A percentile compares a stretch with the other conserved stretches of the same genome.
Conservation (phyloP, 2,329 filamentous ascomycete species). For the Sphaerulina populicola region DNA sequence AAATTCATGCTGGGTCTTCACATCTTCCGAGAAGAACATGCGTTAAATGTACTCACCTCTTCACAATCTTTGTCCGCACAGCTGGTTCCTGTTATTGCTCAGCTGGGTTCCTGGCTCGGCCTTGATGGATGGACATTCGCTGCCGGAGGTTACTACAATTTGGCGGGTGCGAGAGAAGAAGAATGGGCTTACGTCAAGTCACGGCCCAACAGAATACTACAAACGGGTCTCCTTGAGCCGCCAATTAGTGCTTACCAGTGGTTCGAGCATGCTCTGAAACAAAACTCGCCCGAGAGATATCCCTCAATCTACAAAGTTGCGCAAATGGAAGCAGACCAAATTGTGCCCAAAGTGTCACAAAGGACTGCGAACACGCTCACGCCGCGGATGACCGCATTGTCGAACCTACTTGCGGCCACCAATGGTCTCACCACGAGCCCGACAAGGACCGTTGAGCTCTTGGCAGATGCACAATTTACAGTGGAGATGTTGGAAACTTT, state of each 20-base stretch:
- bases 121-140: constrained; percentile 57
- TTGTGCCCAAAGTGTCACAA: constrained; percentile 2
- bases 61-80: not conserved
- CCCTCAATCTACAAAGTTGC: constrained; percentile 23
- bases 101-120: constrained; percentile 72
- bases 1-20: constrained; percentile 60
- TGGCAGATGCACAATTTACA: constrained; percentile 62
- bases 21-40: constrained; percentile 80
- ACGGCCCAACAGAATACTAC: constrained; percentile 1
- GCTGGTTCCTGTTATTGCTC: constrained; percentile 67
- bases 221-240: constrained; percentile 20
- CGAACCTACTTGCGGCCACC: constrained; percentile 21
- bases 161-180: constrained; percentile 51
- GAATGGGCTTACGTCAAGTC: constrained; percentile 36
- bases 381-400: constrained; percentile 22
- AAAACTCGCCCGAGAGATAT: constrained; percentile 16
- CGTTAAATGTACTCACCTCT: constrained; percentile 50
- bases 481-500: constrained; percentile 65
- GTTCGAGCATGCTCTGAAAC: constrained; percentile 26
- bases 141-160: constrained; percentile 48
- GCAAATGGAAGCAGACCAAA: constrained; percentile 13
- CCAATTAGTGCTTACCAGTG: constrained; percentile 28
- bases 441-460: constrained; percentile 44
- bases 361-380: constrained; percentile 17
- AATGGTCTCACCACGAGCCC: constrained; percentile 19